phyloP scores from a whole-genome alignment of 1,139 yeast species.

The Scheffersomyces cryptocercus region DNA sequence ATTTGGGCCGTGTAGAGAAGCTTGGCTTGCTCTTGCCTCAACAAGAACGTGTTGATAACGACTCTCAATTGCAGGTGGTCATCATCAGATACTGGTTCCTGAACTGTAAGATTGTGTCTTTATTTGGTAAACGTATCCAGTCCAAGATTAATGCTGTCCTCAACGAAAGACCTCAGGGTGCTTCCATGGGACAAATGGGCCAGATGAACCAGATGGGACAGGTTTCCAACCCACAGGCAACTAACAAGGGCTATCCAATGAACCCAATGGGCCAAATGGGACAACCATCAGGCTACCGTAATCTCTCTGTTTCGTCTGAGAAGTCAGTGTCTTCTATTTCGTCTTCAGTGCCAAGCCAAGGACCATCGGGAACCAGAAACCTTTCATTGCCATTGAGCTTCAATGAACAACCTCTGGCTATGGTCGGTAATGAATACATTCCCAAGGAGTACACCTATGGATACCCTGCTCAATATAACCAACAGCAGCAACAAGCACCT shows the following conservation, averaged over 20 bases:
- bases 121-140: conserved; percentile 50
- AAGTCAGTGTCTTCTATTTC: background rate
- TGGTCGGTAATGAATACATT: background rate
- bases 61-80: conserved; percentile 24
- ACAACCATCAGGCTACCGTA: background rate
- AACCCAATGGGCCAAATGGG: background rate
- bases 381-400: conserved; percentile 11
- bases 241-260: no score
- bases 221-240: no score
- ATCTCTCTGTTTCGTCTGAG: background rate
- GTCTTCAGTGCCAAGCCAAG: background rate
- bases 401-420: background rate
- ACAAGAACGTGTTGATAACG: conserved; percentile 9
- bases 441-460: background rate
- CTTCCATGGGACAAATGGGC: no score
- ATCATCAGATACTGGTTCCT: conserved; percentile 45
- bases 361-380: conserved; percentile 6
- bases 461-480: background rate
- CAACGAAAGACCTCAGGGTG: conserved; percentile 8
- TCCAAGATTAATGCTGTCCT: conserved; percentile 43
- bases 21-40: conserved; percentile 25
- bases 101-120: conserved; percentile 44
- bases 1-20: conserved; percentile 16
- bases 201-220: no score
- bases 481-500: background rate